Percentiles rank a stretch among this genome's conserved stretches.
Conservation (phyloP, 2,329 filamentous ascomycete genomes). For the Pseudocercospora cruenta region DNA sequence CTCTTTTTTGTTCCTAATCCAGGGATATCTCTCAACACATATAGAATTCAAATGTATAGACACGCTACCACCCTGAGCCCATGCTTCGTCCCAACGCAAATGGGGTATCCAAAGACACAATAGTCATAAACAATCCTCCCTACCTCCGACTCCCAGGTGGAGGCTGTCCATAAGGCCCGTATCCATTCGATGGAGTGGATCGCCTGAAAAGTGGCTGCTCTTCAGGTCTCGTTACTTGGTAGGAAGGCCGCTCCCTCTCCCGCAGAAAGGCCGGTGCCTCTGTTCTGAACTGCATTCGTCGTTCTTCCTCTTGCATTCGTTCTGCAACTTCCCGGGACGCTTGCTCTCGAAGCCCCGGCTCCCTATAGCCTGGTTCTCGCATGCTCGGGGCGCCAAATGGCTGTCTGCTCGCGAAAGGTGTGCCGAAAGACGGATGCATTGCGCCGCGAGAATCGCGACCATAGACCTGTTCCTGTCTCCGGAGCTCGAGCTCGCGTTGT, state of each 20-base stretch:
- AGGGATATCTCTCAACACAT: neutral
- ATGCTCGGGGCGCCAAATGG: constrained; percentile 1
- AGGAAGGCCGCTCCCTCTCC: neutral
- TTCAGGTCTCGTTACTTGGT: neutral
- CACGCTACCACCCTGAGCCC: neutral
- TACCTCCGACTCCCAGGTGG: constrained; percentile 1
- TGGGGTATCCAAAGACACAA: constrained; percentile 13
- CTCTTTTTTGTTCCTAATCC: neutral
- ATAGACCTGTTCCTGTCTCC: constrained; percentile 19
- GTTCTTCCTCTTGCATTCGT: constrained; percentile 9
- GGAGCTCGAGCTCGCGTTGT: constrained; percentile 27
- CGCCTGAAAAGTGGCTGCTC: neutral
- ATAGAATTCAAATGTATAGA: neutral
- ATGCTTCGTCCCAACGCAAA: constrained; percentile 5
- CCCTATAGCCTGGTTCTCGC: neutral
- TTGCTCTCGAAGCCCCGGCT: constrained; percentile 10
- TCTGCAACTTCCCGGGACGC: constrained; percentile 7
- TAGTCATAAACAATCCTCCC: constrained; percentile 9
- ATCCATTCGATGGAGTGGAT: constrained; percentile 2
- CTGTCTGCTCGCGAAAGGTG: constrained; percentile 11
- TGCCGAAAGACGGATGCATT: constrained; percentile 8
- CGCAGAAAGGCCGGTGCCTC: constrained; percentile 4
- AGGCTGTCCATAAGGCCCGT: constrained; percentile 3
- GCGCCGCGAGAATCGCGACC: constrained; percentile 11
- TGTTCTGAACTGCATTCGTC: neutral